phyloP scores from a whole-genome alignment of 345 rosid genomes.

The Brassica napus region Da-Ae NC_063441.1:13646501-13647000 shows the following conservation, averaged over 20 bases:
- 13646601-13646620: neutral
- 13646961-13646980: neutral
- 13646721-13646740: neutral
- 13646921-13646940: neutral
- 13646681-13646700: neutral
- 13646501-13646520: too few relatives aligned
- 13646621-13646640: neutral
- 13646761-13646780: neutral
- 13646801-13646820: neutral
- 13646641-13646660: neutral
- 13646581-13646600: neutral
- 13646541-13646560: too few relatives aligned
- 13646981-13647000: neutral
- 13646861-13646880: neutral
- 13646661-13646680: neutral
- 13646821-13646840: neutral
- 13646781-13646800: neutral
- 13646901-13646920: neutral
- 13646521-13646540: too few relatives aligned
- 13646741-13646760: conserved; percentile 6
- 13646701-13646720: neutral
- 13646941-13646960: neutral
- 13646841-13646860: neutral
- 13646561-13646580: too few relatives aligned
- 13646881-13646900: neutral